Percentiles rank a stretch among this genome's conserved stretches.
Evolutionary conservation across 1,284 basidiomycete genomes (phyloP).

Genomic region (Dichomitus squalens): DNA sequence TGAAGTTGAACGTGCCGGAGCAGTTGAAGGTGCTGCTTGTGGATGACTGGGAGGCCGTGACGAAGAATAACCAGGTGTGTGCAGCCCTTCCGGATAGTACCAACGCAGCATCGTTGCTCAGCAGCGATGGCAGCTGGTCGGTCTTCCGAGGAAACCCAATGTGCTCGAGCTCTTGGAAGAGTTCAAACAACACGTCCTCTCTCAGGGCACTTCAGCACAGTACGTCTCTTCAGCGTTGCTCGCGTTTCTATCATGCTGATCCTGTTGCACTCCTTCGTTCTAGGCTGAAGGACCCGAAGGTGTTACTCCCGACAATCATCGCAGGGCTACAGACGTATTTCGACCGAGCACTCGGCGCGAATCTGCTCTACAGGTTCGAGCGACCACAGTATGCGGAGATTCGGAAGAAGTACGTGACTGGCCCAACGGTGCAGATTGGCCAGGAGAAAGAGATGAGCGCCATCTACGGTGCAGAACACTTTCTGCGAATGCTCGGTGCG

Average conservation of each 20-base stretch:
- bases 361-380: conserved; percentile 94
- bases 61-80: conserved; percentile 87
- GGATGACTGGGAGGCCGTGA: conserved; percentile 98
- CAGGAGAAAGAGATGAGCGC: conserved; percentile 86
- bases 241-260: background rate
- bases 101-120: background rate
- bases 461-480: conserved; percentile 94
- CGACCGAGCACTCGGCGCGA: conserved; percentile 88
- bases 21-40: conserved; percentile 88
- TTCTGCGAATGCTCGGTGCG: conserved; percentile 90
- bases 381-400: conserved; percentile 89
- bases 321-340: conserved; percentile 94
- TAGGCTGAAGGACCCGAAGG: conserved; percentile 64
- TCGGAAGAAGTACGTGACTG: conserved; percentile 75
- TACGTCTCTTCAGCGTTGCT: conserved; percentile 30
- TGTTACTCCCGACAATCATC: conserved; percentile 79
- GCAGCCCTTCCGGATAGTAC: background rate
- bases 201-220: conserved; percentile 51
- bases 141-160: conserved; percentile 82
- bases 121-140: conserved; percentile 66
- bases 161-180: conserved; percentile 81
- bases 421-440: conserved; percentile 66
- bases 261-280: background rate
- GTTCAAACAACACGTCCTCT: conserved; percentile 70
- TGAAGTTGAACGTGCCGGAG: conserved; percentile 91